Conservation (phyloP, 129 eudicot genomes). For the Oenanthe sinensis region DNA sequence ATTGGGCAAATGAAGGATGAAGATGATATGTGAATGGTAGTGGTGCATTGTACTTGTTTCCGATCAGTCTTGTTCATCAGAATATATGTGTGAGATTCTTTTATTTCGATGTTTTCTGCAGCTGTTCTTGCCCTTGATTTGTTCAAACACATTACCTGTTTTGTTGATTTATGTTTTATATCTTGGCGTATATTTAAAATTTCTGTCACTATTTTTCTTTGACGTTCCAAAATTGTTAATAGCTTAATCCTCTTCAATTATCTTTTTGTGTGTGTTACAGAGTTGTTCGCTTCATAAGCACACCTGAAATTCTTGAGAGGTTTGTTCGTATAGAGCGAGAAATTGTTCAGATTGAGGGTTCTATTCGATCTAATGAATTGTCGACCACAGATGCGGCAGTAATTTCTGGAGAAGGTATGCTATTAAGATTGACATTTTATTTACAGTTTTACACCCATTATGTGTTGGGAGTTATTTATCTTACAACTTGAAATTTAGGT, state of each 20-base stretch:
- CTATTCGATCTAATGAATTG: slow-evolving; percentile 48
- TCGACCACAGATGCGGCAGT: slow-evolving; percentile 23
- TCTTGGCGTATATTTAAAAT: neutral
- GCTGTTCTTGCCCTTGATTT: neutral
- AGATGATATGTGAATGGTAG: neutral
- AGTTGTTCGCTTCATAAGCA: slow-evolving; percentile 90
- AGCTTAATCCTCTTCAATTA: neutral
- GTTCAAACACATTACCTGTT: neutral
- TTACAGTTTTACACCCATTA: neutral
- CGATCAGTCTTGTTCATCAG: neutral
- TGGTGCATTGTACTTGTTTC: neutral
- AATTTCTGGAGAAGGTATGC: slow-evolving; percentile 55
- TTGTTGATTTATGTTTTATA: neutral
- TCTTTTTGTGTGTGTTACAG: slow-evolving; percentile 32
- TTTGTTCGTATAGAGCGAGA: slow-evolving; percentile 68
- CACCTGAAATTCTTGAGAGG: slow-evolving; percentile 97
- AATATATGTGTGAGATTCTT: neutral
- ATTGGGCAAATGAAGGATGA: neutral
- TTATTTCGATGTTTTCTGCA: neutral
- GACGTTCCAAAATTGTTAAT: neutral
- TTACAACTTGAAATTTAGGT: neutral
- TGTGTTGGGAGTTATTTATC: neutral
- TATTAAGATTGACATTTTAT: neutral
- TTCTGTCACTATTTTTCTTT: neutral
- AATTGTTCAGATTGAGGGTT: slow-evolving; percentile 77